These are phyloP conservation scores for Candida insectalens DNA, from an alignment of 805 yeast genomes.

Conservation along the genomic window DNA sequence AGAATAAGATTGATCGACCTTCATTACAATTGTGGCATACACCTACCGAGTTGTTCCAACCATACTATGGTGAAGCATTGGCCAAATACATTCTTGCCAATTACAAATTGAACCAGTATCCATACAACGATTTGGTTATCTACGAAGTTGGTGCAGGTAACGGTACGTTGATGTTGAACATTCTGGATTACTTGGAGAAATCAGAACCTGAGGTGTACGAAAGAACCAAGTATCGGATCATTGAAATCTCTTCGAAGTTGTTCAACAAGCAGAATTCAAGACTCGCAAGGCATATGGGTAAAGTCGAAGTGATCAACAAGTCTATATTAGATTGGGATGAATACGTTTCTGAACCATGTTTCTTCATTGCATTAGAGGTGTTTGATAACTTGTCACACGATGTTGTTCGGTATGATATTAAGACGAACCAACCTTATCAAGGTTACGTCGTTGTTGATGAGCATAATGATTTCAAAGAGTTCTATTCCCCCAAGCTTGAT, in stretches of 20 bases:
- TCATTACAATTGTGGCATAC: constrained; percentile 80
- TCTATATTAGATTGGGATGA: constrained; percentile 71
- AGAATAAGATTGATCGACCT: constrained; percentile 17
- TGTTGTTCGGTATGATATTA: constrained; percentile 62
- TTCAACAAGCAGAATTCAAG: constrained; percentile 43
- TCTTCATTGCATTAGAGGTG: constrained; percentile 71
- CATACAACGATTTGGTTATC: constrained; percentile 61
- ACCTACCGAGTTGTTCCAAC: constrained; percentile 78
- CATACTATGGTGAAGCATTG: constrained; percentile 76
- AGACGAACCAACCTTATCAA: constrained; percentile 59
- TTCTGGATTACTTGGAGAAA: constrained; percentile 51
- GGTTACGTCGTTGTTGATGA: constrained; percentile 70
- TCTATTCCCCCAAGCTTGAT: constrained; percentile 54
- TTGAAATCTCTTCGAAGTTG: constrained; percentile 59
- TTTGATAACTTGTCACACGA: constrained; percentile 83
- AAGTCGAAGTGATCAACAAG: constrained; percentile 58
- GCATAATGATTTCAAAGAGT: constrained; percentile 67
- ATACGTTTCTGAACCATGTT: constrained; percentile 55
- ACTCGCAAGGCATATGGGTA: constrained; percentile 32
- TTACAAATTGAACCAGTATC: constrained; percentile 58
- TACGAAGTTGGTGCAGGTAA: constrained; percentile 91
- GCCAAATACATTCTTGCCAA: constrained; percentile 72
- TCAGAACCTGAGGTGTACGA: constrained; percentile 67
- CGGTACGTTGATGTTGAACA: constrained; percentile 74
- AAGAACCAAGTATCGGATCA: constrained; percentile 57